Conservation (phyloP, 225 moss, liverwort and hornwort genomes). For the Lunularia cruciata region DNA sequence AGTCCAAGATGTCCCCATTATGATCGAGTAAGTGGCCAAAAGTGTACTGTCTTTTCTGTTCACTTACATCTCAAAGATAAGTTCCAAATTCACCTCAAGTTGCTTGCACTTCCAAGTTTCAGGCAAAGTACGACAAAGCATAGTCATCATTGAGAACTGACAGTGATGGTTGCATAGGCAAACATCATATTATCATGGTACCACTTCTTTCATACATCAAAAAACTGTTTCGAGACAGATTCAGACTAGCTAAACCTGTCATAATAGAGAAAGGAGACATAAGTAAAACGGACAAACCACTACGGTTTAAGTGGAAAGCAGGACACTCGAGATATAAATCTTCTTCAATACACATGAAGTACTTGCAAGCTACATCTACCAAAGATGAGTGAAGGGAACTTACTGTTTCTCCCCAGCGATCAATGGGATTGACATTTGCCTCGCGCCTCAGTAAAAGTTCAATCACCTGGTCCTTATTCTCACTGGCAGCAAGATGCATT, state of each 20-base stretch:
- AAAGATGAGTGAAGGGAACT: too few relatives aligned
- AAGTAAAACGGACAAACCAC: background rate
- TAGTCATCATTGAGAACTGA: background rate
- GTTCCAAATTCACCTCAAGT: too few relatives aligned
- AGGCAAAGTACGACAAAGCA: background rate
- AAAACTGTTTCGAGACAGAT: too few relatives aligned
- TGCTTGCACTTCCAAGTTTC: too few relatives aligned
- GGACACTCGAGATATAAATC: too few relatives aligned
- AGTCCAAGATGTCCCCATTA: background rate
- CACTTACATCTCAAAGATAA: too few relatives aligned
- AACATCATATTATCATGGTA: too few relatives aligned
- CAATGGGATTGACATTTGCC: constrained; percentile 22
- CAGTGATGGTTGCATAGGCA: too few relatives aligned
- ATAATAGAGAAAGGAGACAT: too few relatives aligned
- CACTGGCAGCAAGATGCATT: constrained; percentile 38
- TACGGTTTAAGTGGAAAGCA: background rate
- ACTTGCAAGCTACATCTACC: background rate
- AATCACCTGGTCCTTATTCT: constrained; percentile 15
- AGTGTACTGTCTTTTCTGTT: too few relatives aligned
- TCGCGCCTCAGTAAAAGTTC: constrained; percentile 22
- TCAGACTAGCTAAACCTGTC: too few relatives aligned
- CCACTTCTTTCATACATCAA: too few relatives aligned
- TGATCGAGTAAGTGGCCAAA: background rate
- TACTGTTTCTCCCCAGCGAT: constrained; percentile 32
- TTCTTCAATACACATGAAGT: background rate